Conservation (phyloP, 345 rosid species). For the Syzygium grande region DNA sequence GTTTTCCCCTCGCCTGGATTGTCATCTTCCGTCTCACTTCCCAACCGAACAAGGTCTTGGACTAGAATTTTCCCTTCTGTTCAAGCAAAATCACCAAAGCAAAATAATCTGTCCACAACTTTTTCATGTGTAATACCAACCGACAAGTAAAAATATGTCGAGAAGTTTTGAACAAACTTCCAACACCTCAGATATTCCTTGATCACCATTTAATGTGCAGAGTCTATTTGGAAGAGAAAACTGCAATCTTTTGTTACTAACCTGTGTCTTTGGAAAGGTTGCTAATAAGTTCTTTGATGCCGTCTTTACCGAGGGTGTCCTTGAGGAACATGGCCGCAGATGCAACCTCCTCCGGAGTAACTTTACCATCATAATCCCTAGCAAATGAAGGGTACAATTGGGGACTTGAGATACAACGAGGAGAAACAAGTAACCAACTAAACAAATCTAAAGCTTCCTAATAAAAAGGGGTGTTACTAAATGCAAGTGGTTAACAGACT, state of each 20-base stretch:
- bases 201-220: background rate
- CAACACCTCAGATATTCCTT: background rate
- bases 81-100: background rate
- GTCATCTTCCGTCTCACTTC: constrained; percentile 54
- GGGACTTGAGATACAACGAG: background rate
- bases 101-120: background rate
- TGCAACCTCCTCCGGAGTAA: constrained; percentile 91
- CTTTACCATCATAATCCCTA: constrained; percentile 96
- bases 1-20: constrained; percentile 28
- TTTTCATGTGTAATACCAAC: background rate
- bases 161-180: background rate
- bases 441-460: background rate
- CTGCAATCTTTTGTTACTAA: constrained; percentile 12
- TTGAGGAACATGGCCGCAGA: constrained; percentile 78
- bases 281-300: constrained; percentile 80
- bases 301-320: constrained; percentile 81
- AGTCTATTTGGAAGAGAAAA: background rate
- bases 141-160: background rate
- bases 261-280: constrained; percentile 90
- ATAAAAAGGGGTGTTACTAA: background rate
- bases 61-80: constrained; percentile 88
- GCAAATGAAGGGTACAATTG: constrained; percentile 3
- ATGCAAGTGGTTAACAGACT: constrained; percentile 30
- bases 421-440: background rate
- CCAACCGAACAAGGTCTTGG: constrained; percentile 73